phyloP scores from a whole-genome alignment of 257 asterid genomes.

The Dorcoceras hygrometricum region DNA sequence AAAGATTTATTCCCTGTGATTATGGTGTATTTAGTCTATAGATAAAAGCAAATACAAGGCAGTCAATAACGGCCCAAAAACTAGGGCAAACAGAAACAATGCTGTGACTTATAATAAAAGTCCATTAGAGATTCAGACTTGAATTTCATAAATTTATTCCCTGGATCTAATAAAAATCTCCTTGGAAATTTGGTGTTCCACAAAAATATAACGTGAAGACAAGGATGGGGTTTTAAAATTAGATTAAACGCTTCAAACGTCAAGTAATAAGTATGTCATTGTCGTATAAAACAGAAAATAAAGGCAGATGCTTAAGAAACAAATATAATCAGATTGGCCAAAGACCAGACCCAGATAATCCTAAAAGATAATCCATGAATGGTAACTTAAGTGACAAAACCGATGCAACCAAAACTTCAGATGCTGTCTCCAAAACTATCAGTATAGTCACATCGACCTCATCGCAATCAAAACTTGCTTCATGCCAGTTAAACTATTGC shows the following conservation, averaged over 20 bases:
- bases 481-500: background rate
- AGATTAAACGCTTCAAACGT: background rate
- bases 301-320: background rate
- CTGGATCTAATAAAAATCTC: slow-evolving; percentile 1
- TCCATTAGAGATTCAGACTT: slow-evolving; percentile 11
- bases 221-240: background rate
- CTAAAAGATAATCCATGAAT: too few relatives aligned
- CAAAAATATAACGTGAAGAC: background rate
- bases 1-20: slow-evolving; percentile 18
- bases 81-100: slow-evolving; percentile 4
- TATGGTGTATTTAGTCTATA: slow-evolving; percentile 11
- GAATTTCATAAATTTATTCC: slow-evolving; percentile 1
- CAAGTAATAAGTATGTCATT: background rate
- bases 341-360: background rate
- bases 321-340: background rate
- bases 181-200: background rate
- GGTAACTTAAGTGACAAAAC: too few relatives aligned
- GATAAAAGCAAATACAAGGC: slow-evolving; percentile 5
- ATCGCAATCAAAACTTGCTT: background rate
- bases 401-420: background rate
- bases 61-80: background rate
- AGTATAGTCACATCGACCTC: background rate
- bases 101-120: slow-evolving; percentile 17
- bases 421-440: too few relatives aligned
- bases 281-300: background rate